phyloP scores from a whole-genome alignment of 2,329 filamentous ascomycete species.

The Cladosporium sp. region DNA sequence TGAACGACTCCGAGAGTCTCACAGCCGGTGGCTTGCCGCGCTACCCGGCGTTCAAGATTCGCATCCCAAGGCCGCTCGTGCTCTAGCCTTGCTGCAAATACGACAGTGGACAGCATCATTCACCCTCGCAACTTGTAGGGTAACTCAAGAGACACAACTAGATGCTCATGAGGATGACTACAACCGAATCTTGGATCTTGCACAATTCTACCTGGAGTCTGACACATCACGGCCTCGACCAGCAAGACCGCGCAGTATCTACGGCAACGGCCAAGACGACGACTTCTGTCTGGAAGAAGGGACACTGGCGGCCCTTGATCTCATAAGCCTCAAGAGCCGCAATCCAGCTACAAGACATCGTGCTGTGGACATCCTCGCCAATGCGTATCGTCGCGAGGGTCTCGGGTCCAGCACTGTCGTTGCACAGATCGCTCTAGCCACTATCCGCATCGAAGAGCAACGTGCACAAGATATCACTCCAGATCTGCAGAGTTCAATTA shows the following conservation, averaged over 20 bases:
- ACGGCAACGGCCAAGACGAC: conserved; percentile 8
- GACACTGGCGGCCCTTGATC: neutral
- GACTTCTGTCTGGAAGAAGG: conserved; percentile 5
- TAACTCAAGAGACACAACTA: neutral
- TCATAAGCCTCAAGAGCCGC: conserved; percentile 4
- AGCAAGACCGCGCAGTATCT: neutral
- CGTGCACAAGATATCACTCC: neutral
- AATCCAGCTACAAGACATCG: conserved; percentile 1
- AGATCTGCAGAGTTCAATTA: neutral
- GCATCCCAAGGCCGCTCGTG: neutral
- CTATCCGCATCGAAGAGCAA: conserved; percentile 1
- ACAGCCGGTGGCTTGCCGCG: neutral
- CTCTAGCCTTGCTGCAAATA: neutral
- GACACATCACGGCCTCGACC: neutral
- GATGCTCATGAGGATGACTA: conserved; percentile 1
- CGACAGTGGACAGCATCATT: conserved; percentile 4
- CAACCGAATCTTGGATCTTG: neutral
- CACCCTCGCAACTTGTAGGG: neutral
- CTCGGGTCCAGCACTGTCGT: conserved; percentile 3
- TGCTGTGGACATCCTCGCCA: conserved; percentile 1
- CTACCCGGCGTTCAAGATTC: neutral
- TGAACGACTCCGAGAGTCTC: neutral
- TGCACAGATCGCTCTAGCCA: conserved; percentile 3
- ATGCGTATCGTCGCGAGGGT: neutral
- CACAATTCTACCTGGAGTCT: neutral